Conservation (phyloP, 768 basidiomycete species). For the Boletus rex-veris region DNA sequence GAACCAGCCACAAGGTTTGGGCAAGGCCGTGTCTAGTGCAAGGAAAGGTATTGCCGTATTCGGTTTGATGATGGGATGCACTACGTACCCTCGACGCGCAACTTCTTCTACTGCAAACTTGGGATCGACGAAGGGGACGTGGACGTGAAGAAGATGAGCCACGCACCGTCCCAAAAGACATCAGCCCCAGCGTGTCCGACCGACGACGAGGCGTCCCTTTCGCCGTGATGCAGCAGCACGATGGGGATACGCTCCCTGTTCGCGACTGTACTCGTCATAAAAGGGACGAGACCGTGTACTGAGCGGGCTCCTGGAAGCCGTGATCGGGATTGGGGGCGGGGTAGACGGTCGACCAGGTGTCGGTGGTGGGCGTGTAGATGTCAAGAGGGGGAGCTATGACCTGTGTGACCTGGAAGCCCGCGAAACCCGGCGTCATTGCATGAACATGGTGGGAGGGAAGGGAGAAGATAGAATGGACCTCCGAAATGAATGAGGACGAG, state of each 20-base stretch:
- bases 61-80: background rate
- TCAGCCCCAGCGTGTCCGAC: no score
- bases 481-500: conserved; percentile 38
- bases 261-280: no score
- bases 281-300: conserved; percentile 8
- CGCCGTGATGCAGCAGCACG: no score
- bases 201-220: no score
- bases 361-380: conserved; percentile 29
- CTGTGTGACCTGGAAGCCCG: conserved; percentile 22
- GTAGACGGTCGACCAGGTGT: conserved; percentile 22
- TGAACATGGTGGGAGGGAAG: background rate
- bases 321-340: conserved; percentile 26
- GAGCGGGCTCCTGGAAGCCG: conserved; percentile 15
- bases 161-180: no score
- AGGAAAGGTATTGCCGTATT: no score
- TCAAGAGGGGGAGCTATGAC: conserved; percentile 28
- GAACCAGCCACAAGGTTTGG: conserved; percentile 45
- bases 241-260: no score
- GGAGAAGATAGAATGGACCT: conserved; percentile 5
- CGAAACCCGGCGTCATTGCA: conserved; percentile 26
- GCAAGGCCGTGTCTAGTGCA: background rate
- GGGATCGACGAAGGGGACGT: background rate
- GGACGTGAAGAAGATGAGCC: no score
- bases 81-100: conserved; percentile 10
- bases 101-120: conserved; percentile 27